Conservation (phyloP, 495 filamentous ascomycete genomes). For the Penicillium bovifimosum region DNA sequence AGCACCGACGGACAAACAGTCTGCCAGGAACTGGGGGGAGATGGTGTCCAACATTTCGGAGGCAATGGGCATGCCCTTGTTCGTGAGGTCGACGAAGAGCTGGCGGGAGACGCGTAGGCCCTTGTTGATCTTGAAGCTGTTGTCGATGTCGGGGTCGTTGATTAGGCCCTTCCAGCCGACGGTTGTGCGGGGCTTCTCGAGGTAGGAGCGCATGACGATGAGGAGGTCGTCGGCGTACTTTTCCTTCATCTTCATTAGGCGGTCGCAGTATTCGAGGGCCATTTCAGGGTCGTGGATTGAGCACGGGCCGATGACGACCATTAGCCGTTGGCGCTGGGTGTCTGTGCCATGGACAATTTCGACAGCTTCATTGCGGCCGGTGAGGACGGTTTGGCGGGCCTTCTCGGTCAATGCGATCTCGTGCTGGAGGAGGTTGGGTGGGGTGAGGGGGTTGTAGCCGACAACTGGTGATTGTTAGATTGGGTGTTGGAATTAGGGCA, state of each 20-base stretch:
- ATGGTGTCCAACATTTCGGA: conserved; percentile 99
- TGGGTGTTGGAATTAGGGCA: conserved; percentile 2
- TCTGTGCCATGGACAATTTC: conserved; percentile 77
- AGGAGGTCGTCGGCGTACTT: conserved; percentile 86
- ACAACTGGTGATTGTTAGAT: conserved; percentile 50
- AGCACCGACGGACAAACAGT: conserved; percentile 84
- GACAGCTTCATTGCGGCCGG: conserved; percentile 75
- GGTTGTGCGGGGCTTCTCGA: conserved; percentile 97
- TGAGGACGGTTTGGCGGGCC: conserved; percentile 74
- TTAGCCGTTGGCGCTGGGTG: conserved; percentile 60
- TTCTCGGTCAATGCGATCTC: conserved; percentile 77
- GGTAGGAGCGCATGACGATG: conserved; percentile 96
- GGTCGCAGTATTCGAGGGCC: conserved; percentile 89
- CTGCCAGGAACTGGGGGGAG: conserved; percentile 96
- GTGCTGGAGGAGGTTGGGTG: conserved; percentile 91
- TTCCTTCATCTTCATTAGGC: conserved; percentile 73
- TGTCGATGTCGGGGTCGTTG: conserved; percentile 98
- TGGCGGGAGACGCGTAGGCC: conserved; percentile 81
- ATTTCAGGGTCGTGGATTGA: conserved; percentile 93
- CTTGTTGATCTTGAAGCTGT: conserved; percentile 99
- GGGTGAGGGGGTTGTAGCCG: conserved; percentile 88
- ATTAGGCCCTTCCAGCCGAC: conserved; percentile 99
- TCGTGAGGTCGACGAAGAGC: conserved; percentile 90
- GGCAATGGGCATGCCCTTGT: conserved; percentile 95
- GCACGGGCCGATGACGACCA: conserved; percentile 94